Percentiles rank a stretch among this genome's conserved stretches.
phyloP scores from a whole-genome alignment of 2,329 filamentous ascomycete genomes.

The Colletotrichum phormii region DNA sequence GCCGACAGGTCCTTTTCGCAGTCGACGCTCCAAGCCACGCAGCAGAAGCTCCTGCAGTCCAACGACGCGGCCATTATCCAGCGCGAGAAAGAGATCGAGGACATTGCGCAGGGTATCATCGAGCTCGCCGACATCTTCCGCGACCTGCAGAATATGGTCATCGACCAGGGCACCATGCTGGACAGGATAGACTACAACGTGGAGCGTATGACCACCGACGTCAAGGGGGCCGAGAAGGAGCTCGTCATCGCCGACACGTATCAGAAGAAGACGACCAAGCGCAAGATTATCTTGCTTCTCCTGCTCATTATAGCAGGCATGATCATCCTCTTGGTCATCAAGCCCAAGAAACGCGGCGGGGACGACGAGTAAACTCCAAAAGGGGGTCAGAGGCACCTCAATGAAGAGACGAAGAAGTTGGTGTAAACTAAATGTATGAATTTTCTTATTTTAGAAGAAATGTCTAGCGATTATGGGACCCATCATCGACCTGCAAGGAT shows the following conservation, averaged over 20 bases:
- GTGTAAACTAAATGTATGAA: conserved; percentile 41
- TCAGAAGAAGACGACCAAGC: conserved; percentile 87
- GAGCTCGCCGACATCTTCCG: conserved; percentile 97
- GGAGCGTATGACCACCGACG: conserved; percentile 92
- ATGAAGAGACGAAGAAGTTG: conserved; percentile 23
- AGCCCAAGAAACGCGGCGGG: conserved; percentile 69
- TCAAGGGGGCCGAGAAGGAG: conserved; percentile 93
- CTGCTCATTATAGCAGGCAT: conserved; percentile 85
- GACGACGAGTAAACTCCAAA: conserved; percentile 41
- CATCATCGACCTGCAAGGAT: neutral
- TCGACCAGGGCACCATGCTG: conserved; percentile 90
- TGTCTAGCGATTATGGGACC: conserved; percentile 25
- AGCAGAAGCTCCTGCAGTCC: conserved; percentile 74
- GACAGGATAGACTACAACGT: conserved; percentile 99
- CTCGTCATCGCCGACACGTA: conserved; percentile 89
- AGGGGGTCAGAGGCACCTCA: too few species aligned
- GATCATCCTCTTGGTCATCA: conserved; percentile 85
- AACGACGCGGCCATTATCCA: conserved; percentile 90
- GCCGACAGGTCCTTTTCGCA: conserved; percentile 94
- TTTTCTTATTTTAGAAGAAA: conserved; percentile 37
- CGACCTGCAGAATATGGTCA: conserved; percentile 94
- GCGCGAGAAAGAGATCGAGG: conserved; percentile 95
- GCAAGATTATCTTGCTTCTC: conserved; percentile 92
- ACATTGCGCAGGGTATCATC: conserved; percentile 98
- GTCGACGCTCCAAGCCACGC: conserved; percentile 84